These are phyloP conservation scores for Fusarium citri DNA, from an alignment of 2,329 filamentous ascomycete species.

Conservation along the genomic window DNA sequence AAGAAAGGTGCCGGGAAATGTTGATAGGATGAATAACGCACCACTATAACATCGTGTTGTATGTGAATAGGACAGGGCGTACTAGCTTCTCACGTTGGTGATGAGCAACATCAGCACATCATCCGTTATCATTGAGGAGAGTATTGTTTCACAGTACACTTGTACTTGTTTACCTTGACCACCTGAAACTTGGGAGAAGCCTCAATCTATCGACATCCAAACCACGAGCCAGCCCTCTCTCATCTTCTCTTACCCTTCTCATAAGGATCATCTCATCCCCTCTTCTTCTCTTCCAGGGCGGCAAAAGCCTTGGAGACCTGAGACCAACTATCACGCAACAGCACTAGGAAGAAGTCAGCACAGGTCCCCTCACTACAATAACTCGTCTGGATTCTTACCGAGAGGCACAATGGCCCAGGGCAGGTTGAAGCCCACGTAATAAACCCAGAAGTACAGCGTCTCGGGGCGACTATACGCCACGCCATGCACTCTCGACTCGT, in stretches of 20 bases:
- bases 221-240: neutral
- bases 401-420: constrained; percentile 70
- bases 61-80: neutral
- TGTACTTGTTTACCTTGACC: neutral
- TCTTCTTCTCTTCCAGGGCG: constrained; percentile 43
- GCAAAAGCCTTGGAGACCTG: constrained; percentile 46
- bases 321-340: constrained; percentile 50
- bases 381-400: constrained; percentile 54
- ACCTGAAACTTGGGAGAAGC: neutral
- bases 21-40: neutral
- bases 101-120: neutral
- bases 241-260: neutral
- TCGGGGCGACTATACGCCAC: constrained; percentile 68
- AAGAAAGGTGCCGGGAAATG: neutral
- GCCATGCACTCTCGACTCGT: constrained; percentile 59
- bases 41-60: neutral
- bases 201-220: neutral
- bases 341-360: constrained; percentile 42
- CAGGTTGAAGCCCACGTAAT: constrained; percentile 70
- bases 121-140: neutral
- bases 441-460: constrained; percentile 71
- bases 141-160: neutral
- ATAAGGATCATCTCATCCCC: constrained; percentile 34
- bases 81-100: neutral
- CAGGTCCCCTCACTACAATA: neutral